phyloP scores from a whole-genome alignment of 2,329 filamentous ascomycete genomes.

The Stachybotrys chartarum region DNA sequence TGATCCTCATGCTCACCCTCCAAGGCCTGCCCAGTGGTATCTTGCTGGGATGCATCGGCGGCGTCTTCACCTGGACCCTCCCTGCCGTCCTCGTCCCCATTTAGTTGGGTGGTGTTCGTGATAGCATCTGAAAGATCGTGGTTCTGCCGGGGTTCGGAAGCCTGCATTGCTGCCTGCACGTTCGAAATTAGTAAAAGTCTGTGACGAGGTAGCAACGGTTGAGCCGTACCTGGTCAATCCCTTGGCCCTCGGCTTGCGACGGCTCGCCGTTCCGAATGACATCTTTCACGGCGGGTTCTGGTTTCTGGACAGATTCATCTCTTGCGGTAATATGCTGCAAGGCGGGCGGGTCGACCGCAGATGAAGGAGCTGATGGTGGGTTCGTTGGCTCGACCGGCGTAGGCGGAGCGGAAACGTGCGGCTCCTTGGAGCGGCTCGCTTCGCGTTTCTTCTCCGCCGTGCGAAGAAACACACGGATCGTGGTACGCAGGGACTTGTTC shows the following conservation, averaged over 20 bases:
- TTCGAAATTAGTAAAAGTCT: not conserved
- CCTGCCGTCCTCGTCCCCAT: slow-evolving; percentile 6
- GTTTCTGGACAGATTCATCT: not conserved
- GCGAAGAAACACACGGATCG: slow-evolving; percentile 83
- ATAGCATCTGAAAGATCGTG: not conserved
- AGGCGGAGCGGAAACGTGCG: slow-evolving; percentile 29
- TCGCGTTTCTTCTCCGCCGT: slow-evolving; percentile 88
- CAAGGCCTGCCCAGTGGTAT: slow-evolving; percentile 10
- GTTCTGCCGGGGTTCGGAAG: slow-evolving; percentile 1
- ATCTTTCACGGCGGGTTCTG: not conserved
- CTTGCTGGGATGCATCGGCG: slow-evolving; percentile 12
- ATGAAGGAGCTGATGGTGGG: slow-evolving; percentile 19
- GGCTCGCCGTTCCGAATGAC: not conserved
- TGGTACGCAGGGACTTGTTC: slow-evolving; percentile 86
- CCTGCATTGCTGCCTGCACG: not conserved
- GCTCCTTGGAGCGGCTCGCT: slow-evolving; percentile 47
- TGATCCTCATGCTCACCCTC: slow-evolving; percentile 21
- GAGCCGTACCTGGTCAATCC: not conserved
- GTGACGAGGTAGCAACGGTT: not conserved
- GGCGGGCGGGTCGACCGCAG: slow-evolving; percentile 4
- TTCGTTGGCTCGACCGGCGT: slow-evolving; percentile 34
- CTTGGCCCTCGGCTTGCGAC: not conserved
- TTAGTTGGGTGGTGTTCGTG: slow-evolving; percentile 6
- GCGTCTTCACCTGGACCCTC: slow-evolving; percentile 7
- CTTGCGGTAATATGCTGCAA: not conserved